Evolutionary conservation across 2,329 filamentous ascomycete species (phyloP), one percentile per base, ranked within the genome.

Genomic region (Botrytis byssoidea): DNA sequence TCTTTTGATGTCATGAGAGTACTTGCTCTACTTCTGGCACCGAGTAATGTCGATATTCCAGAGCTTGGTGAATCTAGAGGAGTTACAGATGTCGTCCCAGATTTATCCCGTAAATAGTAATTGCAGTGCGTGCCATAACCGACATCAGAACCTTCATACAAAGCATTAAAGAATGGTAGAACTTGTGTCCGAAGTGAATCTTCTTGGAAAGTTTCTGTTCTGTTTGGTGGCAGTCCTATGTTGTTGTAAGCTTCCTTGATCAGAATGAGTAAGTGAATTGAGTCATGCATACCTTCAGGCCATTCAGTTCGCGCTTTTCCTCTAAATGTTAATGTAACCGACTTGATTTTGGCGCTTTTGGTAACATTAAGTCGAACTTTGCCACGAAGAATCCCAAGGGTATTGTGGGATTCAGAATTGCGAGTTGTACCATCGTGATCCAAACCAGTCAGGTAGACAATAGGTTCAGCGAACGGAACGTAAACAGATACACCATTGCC

Each of bases 311-410:
- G 89, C 4, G 94, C 93, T 80, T 90, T 92, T 44, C 95, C 96
- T 59, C 91, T 89, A 78, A 99, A 93, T 79, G 93, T 95, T 70
- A 99, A 86, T 9, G 92, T 94, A 37, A 99, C 89, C 6, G 93
- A 92, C 85, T 97, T 98, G 77, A 99, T 91, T 83, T 99, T 99
- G 65, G 94, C 90, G 77, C 93, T 92, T 81, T 98, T 98, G 64
- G 92, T 91, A 20, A 98, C 88, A 74, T 91, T 91, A 57, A 99
- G 82, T 79, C 93, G 91, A 73, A 99, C 83, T 77, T 91, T 94
- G 29, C 96, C 96, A 73, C 96, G 89, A 22, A 99, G 86, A 80
- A 99, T 91, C 1, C 95, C 93, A 10, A 94, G 95, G 71, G 78
- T 74, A 59, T 75, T 79, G 42, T 77, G 75, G 20, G 78, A 76